Percentiles rank a stretch among this genome's conserved stretches.
These are phyloP conservation scores for Candida chilensis DNA, from an alignment of 805 yeast species.

Conservation along the genomic window DNA sequence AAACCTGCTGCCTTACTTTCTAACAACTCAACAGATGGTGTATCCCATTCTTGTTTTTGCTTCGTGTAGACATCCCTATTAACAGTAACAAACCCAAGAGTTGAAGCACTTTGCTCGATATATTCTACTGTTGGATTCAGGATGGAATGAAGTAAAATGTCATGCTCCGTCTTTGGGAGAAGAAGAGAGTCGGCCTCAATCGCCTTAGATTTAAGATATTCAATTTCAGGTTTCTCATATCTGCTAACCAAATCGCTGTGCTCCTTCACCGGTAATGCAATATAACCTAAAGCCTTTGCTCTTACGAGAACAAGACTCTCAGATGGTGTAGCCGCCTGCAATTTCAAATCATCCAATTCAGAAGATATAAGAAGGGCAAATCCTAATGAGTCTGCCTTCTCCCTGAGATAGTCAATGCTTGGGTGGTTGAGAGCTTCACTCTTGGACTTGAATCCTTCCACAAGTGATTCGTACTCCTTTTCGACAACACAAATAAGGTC, in stretches of 20 bases:
- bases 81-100: conserved; percentile 6
- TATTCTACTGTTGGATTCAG: conserved; percentile 11
- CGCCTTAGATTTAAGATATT: conserved; percentile 4
- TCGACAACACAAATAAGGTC: too few species aligned
- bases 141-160: conserved; percentile 5
- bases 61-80: neutral
- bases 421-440: neutral
- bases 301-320: neutral
- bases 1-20: neutral
- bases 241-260: neutral
- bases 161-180: conserved; percentile 2
- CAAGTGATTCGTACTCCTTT: too few species aligned
- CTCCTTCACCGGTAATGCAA: conserved; percentile 1
- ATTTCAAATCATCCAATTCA: too few species aligned
- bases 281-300: conserved; percentile 2
- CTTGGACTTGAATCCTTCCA: conserved; percentile 1
- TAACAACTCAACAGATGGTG: neutral
- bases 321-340: too few species aligned
- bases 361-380: conserved; percentile 5
- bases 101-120: conserved; percentile 5
- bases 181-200: conserved; percentile 3
- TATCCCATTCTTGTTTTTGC: neutral
- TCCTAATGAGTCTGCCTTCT: conserved; percentile 16
- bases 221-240: conserved; percentile 1
- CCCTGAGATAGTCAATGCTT: conserved; percentile 16